These are phyloP conservation scores for Salicornia ramosissima DNA, from an alignment of 148 eudicot species.

Conservation along the genomic window DNA sequence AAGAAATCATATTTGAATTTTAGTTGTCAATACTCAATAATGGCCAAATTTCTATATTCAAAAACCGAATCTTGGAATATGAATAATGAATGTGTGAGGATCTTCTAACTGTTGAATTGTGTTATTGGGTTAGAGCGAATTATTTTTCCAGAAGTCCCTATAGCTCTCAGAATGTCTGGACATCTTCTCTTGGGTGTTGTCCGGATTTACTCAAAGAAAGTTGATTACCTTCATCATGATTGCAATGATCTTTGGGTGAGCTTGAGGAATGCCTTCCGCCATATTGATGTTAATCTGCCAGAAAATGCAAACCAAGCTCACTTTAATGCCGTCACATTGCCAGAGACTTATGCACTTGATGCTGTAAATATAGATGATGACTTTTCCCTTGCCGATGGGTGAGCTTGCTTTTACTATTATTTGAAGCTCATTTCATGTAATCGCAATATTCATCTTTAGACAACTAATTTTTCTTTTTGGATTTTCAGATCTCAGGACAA, in stretches of 20 bases:
- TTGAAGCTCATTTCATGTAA: background rate
- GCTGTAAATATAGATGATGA: constrained; percentile 46
- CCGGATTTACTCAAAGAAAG: constrained; percentile 83
- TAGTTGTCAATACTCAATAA: background rate
- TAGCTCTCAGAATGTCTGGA: constrained; percentile 86
- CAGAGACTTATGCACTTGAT: constrained; percentile 73
- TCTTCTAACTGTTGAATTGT: constrained; percentile 2
- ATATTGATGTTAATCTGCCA: constrained; percentile 59
- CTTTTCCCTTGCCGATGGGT: constrained; percentile 34
- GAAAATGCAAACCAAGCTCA: constrained; percentile 79
- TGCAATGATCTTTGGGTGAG: constrained; percentile 49
- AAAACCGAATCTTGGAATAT: background rate
- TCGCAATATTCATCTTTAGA: background rate
- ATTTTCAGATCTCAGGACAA: constrained; percentile 48
- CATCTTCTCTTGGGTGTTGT: constrained; percentile 92
- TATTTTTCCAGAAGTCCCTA: constrained; percentile 81
- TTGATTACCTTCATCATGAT: constrained; percentile 77
- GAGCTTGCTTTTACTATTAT: constrained; percentile 1
- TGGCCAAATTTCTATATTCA: background rate
- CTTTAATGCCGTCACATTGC: constrained; percentile 69
- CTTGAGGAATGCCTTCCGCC: constrained; percentile 48
- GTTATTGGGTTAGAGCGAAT: constrained; percentile 49
- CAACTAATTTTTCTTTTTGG: constrained; percentile 1
- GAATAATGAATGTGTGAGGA: background rate
- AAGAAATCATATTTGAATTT: background rate